These are phyloP conservation scores for Helotiales sp. DNA, from an alignment of 2,329 filamentous ascomycete species.

Conservation along the genomic window DNA sequence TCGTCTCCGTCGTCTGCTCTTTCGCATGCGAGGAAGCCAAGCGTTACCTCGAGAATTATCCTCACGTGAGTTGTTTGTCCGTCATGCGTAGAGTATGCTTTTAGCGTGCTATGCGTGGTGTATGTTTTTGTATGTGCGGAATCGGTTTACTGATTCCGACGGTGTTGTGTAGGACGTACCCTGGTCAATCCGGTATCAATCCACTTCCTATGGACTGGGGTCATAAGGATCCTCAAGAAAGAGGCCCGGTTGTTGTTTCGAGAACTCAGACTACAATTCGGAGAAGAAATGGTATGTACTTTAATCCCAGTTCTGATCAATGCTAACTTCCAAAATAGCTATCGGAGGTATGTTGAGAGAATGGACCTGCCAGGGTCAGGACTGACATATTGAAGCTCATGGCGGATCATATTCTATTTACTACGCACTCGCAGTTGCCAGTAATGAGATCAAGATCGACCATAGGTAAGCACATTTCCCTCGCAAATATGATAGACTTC, in stretches of 20 bases:
- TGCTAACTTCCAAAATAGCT: conserved; percentile 47
- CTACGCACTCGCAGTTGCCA: conserved; percentile 89
- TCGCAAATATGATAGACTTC: neutral
- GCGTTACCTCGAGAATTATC: conserved; percentile 63
- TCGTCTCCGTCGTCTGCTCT: conserved; percentile 14
- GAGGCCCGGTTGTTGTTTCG: conserved; percentile 89
- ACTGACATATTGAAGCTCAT: conserved; percentile 57
- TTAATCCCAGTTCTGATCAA: conserved; percentile 38
- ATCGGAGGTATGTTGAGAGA: conserved; percentile 57
- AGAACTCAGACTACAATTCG: conserved; percentile 76
- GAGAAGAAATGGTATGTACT: conserved; percentile 73
- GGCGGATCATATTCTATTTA: conserved; percentile 97
- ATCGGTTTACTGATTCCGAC: conserved; percentile 19
- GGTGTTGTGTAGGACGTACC: conserved; percentile 70
- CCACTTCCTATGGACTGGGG: conserved; percentile 92
- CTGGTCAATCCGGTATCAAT: conserved; percentile 91
- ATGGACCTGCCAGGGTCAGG: too few relatives aligned
- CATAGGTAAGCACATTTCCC: conserved; percentile 59
- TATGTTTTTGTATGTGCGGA: neutral
- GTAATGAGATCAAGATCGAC: conserved; percentile 82
- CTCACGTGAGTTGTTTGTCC: conserved; percentile 53
- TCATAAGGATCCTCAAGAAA: conserved; percentile 70
- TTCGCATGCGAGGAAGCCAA: conserved; percentile 41
- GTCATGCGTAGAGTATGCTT: neutral
- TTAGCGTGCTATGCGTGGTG: neutral